Evolutionary conservation across 495 filamentous ascomycete species (phyloP).

Genomic region (Neurospora intermedia): DNA sequence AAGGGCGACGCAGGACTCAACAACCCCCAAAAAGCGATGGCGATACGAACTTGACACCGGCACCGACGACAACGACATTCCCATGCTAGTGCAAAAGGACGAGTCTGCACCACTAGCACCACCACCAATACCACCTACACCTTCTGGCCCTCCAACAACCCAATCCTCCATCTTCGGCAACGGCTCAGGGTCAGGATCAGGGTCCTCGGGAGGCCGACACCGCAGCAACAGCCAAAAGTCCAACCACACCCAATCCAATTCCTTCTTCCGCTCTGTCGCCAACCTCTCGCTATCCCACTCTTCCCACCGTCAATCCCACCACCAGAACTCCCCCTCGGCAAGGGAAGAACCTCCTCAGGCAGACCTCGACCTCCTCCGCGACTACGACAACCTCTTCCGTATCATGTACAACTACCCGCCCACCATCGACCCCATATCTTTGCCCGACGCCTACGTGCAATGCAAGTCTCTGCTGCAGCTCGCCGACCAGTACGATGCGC

Average conservation of each 20-base stretch:
- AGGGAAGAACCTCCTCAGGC: slow-evolving; percentile 24
- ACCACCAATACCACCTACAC: slow-evolving; percentile 7
- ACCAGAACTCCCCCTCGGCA: slow-evolving; percentile 16
- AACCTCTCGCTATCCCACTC: slow-evolving; percentile 49
- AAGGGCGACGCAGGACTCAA: slow-evolving; percentile 10
- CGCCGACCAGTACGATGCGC: slow-evolving; percentile 85
- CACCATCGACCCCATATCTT: slow-evolving; percentile 67
- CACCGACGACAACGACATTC: slow-evolving; percentile 62
- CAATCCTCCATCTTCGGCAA: slow-evolving; percentile 32
- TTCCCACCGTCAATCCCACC: slow-evolving; percentile 10
- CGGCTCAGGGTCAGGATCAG: slow-evolving; percentile 11
- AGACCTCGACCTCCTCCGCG: slow-evolving; percentile 62
- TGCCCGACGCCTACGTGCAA: slow-evolving; percentile 81
- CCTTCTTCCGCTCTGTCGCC: slow-evolving; percentile 80
- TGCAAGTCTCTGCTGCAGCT: slow-evolving; percentile 77
- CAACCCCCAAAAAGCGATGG: slow-evolving; percentile 49
- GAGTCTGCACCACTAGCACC: slow-evolving; percentile 8
- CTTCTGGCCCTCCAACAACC: slow-evolving; percentile 3
- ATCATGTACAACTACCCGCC: slow-evolving; percentile 89
- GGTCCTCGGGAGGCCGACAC: slow-evolving; percentile 17
- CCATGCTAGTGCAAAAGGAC: slow-evolving; percentile 80
- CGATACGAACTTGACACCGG: slow-evolving; percentile 79
- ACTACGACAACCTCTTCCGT: slow-evolving; percentile 89
- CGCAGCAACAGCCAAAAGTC: slow-evolving; percentile 19
- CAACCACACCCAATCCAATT: slow-evolving; percentile 43